These are phyloP conservation scores for Rhypophila decipiens DNA, from an alignment of 495 filamentous ascomycete species.

Conservation along the genomic window DNA sequence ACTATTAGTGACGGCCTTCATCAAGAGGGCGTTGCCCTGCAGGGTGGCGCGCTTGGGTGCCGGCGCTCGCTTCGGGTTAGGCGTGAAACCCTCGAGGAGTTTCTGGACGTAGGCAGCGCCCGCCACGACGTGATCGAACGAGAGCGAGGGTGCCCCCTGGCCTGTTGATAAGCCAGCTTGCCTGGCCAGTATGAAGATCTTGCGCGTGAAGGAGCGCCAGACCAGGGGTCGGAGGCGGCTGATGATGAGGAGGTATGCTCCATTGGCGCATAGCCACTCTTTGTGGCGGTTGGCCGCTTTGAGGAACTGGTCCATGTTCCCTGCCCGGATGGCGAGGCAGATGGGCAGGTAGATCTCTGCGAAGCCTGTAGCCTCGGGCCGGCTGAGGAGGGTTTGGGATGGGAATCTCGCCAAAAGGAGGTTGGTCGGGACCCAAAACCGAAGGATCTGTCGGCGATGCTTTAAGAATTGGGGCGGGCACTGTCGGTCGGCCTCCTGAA, in stretches of 20 bases:
- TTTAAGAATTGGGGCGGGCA: constrained; percentile 58
- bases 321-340: constrained; percentile 63
- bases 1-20: constrained; percentile 36
- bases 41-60: background rate
- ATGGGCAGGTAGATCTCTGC: constrained; percentile 67
- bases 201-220: constrained; percentile 77
- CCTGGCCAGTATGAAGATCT: constrained; percentile 55
- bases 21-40: constrained; percentile 30
- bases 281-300: constrained; percentile 48
- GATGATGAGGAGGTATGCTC: constrained; percentile 63
- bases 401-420: constrained; percentile 85
- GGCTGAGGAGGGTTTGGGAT: constrained; percentile 52
- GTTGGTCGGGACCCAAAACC: constrained; percentile 76
- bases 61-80: constrained; percentile 17
- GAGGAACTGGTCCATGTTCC: constrained; percentile 73
- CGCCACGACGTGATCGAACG: constrained; percentile 48
- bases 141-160: constrained; percentile 49
- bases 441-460: constrained; percentile 74
- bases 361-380: constrained; percentile 68
- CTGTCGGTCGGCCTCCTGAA: constrained; percentile 76
- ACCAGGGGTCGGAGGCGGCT: constrained; percentile 73
- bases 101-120: constrained; percentile 46
- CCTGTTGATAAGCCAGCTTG: constrained; percentile 52
- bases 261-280: constrained; percentile 70
- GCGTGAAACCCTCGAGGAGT: constrained; percentile 44